Percentiles rank a stretch among this genome's conserved stretches.
Conservation (phyloP, 2,329 filamentous ascomycete genomes). For the Fusarium longipes region DNA sequence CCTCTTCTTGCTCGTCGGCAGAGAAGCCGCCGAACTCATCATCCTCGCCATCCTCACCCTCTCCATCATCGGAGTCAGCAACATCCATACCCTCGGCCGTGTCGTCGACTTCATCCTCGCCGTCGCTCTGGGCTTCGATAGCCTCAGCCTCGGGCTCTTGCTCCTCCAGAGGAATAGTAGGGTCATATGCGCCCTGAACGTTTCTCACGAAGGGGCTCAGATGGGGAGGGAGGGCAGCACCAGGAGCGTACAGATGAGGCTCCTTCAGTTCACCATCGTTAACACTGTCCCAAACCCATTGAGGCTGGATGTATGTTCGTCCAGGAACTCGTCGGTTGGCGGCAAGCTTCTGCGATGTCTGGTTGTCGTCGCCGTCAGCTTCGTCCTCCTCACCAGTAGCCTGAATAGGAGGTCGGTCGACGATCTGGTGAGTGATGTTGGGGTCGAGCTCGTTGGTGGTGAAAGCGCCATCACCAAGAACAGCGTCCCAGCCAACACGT, state of each 20-base stretch:
- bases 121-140: constrained; percentile 72
- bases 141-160: constrained; percentile 91
- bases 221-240: constrained; percentile 90
- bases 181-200: constrained; percentile 89
- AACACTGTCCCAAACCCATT: constrained; percentile 98
- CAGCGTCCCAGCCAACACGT: constrained; percentile 92
- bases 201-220: constrained; percentile 94
- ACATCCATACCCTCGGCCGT: constrained; percentile 63
- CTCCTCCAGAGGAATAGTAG: constrained; percentile 83
- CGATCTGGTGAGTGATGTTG: constrained; percentile 93
- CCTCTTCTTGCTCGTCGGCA: constrained; percentile 58
- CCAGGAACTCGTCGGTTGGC: constrained; percentile 85
- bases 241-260: constrained; percentile 89
- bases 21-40: constrained; percentile 63
- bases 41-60: constrained; percentile 61
- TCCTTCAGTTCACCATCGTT: constrained; percentile 91
- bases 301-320: constrained; percentile 91
- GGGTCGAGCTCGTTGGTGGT: constrained; percentile 89
- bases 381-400: constrained; percentile 59
- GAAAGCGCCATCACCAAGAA: constrained; percentile 91
- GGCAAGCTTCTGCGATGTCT: constrained; percentile 68
- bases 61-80: constrained; percentile 59
- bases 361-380: constrained; percentile 67
- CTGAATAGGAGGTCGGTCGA: constrained; percentile 85
- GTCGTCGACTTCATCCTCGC: constrained; percentile 59